phyloP scores from a whole-genome alignment of 805 yeast species.

The Candida manassasensis region DNA sequence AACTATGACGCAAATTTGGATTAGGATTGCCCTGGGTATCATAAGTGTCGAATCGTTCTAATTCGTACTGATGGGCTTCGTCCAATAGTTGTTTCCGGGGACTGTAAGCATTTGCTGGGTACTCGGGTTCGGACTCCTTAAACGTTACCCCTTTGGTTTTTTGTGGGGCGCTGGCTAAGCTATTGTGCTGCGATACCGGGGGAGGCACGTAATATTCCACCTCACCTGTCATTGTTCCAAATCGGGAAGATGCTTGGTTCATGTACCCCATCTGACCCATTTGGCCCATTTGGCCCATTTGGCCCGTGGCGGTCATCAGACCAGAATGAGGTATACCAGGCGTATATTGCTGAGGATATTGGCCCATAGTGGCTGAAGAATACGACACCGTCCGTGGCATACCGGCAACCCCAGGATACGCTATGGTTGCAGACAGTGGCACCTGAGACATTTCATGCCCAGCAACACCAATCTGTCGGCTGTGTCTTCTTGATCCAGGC shows the following conservation, averaged over 20 bases:
- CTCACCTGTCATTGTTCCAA: constrained; percentile 19
- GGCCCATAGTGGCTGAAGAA: neutral
- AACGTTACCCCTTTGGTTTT: constrained; percentile 26
- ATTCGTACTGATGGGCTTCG: constrained; percentile 16
- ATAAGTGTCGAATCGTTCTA: constrained; percentile 15
- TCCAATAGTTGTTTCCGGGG: constrained; percentile 17
- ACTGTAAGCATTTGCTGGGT: constrained; percentile 24
- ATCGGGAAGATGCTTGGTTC: constrained; percentile 12
- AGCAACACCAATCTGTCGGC: neutral
- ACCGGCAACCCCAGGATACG: neutral
- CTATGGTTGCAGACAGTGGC: neutral
- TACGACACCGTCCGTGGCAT: too few relatives aligned
- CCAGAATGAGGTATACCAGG: too few relatives aligned
- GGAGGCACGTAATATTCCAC: constrained; percentile 7
- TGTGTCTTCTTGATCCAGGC: constrained; percentile 2
- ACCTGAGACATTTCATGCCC: constrained; percentile 1
- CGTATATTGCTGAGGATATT: neutral
- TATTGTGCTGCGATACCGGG: constrained; percentile 1
- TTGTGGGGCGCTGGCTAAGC: constrained; percentile 5
- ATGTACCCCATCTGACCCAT: constrained; percentile 1
- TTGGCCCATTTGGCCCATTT: constrained; percentile 1
- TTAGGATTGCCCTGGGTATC: constrained; percentile 3
- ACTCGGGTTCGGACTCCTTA: constrained; percentile 27
- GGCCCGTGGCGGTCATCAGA: neutral
- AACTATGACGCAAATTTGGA: constrained; percentile 7